These are phyloP conservation scores for Salix suchowensis DNA, from an alignment of 345 rosid genomes.

Conservation along the genomic window DNA sequence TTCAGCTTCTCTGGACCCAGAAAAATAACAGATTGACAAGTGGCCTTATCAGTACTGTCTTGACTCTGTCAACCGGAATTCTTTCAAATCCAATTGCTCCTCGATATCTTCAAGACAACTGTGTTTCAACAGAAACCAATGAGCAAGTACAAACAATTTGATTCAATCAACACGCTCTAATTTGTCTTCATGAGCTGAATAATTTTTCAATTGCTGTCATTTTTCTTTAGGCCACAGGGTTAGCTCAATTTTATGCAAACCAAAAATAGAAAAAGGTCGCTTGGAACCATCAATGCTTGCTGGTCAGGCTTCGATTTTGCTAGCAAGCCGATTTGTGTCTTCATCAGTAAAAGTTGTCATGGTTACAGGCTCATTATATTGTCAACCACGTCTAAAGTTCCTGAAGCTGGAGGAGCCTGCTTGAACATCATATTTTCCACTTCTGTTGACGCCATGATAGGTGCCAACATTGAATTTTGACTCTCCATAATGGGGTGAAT, in stretches of 20 bases:
- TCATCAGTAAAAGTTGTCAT: neutral
- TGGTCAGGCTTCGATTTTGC: too few species aligned
- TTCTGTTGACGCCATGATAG: neutral
- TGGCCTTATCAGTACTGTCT: neutral
- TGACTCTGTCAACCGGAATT: neutral
- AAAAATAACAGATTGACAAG: too few species aligned
- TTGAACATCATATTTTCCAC: neutral
- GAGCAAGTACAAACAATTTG: neutral
- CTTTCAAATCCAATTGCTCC: neutral
- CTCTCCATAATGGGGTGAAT: neutral
- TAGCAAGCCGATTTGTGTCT: neutral
- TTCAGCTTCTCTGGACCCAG: too few species aligned
- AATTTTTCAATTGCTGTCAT: too few species aligned
- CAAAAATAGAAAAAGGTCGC: neutral
- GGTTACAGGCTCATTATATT: neutral
- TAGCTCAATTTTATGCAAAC: too few species aligned
- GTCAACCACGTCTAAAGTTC: conserved; percentile 14
- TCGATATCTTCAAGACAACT: neutral
- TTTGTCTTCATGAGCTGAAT: neutral
- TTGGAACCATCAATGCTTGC: too few species aligned
- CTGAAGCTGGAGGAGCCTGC: neutral
- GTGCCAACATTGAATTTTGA: neutral
- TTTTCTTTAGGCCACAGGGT: too few species aligned
- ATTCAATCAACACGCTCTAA: neutral
- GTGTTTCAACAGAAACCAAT: neutral